Conservation (phyloP, 257 asterid genomes). For the Scutellaria baicalensis region DNA sequence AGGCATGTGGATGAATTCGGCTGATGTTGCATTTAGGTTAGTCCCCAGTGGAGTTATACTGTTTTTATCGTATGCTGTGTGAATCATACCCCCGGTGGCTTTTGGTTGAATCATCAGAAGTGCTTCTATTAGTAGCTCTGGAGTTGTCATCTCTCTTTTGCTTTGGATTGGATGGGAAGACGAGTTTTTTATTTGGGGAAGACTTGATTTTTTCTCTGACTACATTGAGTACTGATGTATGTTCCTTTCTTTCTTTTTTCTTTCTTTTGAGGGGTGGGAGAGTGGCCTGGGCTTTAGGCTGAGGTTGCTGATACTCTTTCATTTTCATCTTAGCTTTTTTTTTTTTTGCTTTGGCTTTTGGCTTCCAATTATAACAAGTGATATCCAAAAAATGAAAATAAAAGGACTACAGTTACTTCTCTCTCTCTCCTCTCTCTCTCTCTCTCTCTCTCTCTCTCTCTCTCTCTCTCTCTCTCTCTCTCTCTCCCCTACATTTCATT, state of each 20-base stretch:
- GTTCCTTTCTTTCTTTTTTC: not conserved
- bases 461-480: too few species aligned
- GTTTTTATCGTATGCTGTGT: not conserved
- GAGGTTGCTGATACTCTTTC: conserved; percentile 13
- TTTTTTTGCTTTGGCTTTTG: not conserved
- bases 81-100: conserved; percentile 13
- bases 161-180: conserved; percentile 10
- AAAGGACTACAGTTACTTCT: not conserved
- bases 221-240: conserved; percentile 14
- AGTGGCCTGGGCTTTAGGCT: conserved; percentile 6
- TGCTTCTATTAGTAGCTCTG: not conserved
- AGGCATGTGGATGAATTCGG: conserved; percentile 13
- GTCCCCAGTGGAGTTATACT: conserved; percentile 1
- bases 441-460: too few species aligned
- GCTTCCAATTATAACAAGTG: conserved; percentile 11
- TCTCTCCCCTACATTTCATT: too few species aligned
- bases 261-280: conserved; percentile 1
- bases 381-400: not conserved
- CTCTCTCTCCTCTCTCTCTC: not conserved
- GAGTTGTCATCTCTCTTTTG: conserved; percentile 9
- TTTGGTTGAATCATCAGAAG: conserved; percentile 1
- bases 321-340: not conserved
- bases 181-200: not conserved
- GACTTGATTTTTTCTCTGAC: not conserved
- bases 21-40: not conserved